phyloP scores from a whole-genome alignment of 495 filamentous ascomycete species.

The Lasiosphaeria miniovina region DNA sequence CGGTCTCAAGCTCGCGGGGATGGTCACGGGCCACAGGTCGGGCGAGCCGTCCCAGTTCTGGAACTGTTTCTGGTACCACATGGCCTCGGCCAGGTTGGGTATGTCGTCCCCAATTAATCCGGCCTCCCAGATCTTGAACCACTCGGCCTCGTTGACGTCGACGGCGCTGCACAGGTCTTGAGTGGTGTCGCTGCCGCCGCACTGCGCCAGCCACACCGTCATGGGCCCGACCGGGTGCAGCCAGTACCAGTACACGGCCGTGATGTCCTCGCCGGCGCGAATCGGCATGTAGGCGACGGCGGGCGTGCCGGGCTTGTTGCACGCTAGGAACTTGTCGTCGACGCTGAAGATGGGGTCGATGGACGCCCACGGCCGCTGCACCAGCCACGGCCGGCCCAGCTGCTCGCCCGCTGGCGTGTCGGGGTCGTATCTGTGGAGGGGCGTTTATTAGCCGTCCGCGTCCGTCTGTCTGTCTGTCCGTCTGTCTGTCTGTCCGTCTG shows the following conservation, averaged over 20 bases:
- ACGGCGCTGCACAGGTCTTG: conserved; percentile 34
- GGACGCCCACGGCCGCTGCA: conserved; percentile 41
- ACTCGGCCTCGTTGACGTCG: conserved; percentile 39
- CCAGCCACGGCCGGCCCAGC: conserved; percentile 42
- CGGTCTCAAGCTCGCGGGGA: conserved; percentile 43
- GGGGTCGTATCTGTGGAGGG: conserved; percentile 37
- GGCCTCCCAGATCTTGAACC: conserved; percentile 55
- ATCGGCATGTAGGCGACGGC: conserved; percentile 44
- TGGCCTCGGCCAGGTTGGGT: conserved; percentile 45
- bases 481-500: too few species aligned
- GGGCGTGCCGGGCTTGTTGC: conserved; percentile 43
- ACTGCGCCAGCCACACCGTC: conserved; percentile 47
- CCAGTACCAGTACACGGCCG: conserved; percentile 51
- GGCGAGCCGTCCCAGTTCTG: conserved; percentile 45
- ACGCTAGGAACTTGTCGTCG: conserved; percentile 35
- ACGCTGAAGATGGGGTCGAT: conserved; percentile 47
- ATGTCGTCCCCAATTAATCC: conserved; percentile 41
- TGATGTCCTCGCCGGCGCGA: conserved; percentile 40
- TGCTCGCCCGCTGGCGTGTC: conserved; percentile 32
- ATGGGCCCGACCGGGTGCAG: conserved; percentile 53
- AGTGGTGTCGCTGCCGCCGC: conserved; percentile 27
- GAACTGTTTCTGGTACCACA: conserved; percentile 52
- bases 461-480: too few species aligned
- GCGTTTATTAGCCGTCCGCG: too few species aligned
- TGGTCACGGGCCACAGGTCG: conserved; percentile 47